These are phyloP conservation scores for Fraxinus cuspidata DNA, from an alignment of 257 asterid genomes.

Conservation along the genomic window DNA sequence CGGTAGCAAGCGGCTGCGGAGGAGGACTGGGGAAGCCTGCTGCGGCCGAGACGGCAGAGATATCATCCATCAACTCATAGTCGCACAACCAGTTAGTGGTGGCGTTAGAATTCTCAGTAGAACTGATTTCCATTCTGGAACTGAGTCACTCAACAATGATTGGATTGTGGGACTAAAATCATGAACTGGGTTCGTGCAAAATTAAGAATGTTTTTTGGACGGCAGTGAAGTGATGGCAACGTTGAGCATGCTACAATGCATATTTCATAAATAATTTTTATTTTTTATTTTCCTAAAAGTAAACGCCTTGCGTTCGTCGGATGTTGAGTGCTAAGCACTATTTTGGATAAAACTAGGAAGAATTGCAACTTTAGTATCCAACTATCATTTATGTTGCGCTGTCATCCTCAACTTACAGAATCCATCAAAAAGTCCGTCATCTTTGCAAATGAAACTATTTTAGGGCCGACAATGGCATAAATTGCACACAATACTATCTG, in stretches of 20 bases:
- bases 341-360: neutral
- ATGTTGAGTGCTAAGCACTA: neutral
- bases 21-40: conserved; percentile 2
- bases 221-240: conserved; percentile 15
- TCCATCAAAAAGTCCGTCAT: neutral
- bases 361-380: neutral
- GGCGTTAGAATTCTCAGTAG: neutral
- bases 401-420: neutral
- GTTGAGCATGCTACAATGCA: conserved; percentile 16
- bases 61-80: conserved; percentile 33
- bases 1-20: conserved; percentile 15
- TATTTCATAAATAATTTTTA: neutral
- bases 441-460: neutral
- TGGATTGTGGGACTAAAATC: neutral
- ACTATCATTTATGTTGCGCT: neutral
- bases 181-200: neutral
- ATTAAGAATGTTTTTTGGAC: conserved; percentile 1
- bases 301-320: neutral
- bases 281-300: neutral
- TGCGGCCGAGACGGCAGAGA: conserved; percentile 22
- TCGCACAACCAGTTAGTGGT: conserved; percentile 32
- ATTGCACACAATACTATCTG: neutral
- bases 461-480: neutral
- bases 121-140: conserved; percentile 22
- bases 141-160: neutral